A percentile compares a stretch with the other conserved stretches of the same genome.
phyloP scores from a whole-genome alignment of 208 protist species.

The Leishmania guyanensis region DNA sequence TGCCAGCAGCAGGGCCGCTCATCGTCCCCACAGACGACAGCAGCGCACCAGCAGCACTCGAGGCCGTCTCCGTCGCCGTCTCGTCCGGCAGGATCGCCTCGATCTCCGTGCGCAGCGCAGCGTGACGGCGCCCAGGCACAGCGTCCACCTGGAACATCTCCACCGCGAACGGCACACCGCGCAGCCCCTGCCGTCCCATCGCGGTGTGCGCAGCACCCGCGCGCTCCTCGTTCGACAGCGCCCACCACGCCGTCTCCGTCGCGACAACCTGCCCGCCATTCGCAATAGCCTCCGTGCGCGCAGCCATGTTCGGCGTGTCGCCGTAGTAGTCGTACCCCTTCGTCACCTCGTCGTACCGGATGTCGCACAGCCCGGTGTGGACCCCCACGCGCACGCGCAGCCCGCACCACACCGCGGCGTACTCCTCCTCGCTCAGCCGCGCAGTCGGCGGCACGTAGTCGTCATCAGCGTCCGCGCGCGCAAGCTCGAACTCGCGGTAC shows the following conservation, averaged over 20 bases:
- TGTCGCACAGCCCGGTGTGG: too few relatives aligned
- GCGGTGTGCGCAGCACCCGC: conserved; percentile 18
- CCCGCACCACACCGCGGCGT: too few relatives aligned
- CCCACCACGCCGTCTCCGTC: conserved; percentile 45
- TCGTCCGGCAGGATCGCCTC: conserved; percentile 36
- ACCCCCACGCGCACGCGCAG: too few relatives aligned
- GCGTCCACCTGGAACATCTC: conserved; percentile 66
- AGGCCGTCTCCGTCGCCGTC: conserved; percentile 7
- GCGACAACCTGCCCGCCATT: conserved; percentile 76
- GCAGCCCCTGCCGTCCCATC: conserved; percentile 43
- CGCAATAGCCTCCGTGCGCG: conserved; percentile 62
- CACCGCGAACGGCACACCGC: conserved; percentile 54
- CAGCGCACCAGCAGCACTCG: conserved; percentile 22
- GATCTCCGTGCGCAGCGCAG: conserved; percentile 48
- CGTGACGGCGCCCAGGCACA: conserved; percentile 43
- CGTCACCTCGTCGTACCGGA: too few relatives aligned
- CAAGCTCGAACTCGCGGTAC: too few relatives aligned
- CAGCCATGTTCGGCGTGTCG: too few relatives aligned
- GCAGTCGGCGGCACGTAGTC: too few relatives aligned
- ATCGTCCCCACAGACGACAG: conserved; percentile 28
- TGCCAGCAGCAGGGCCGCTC: conserved; percentile 14
- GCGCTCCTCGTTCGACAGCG: conserved; percentile 35
- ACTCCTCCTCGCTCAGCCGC: too few relatives aligned
- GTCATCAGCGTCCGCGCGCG: too few relatives aligned
- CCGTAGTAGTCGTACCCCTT: too few relatives aligned